These are phyloP conservation scores for Xylariaceae sp. DNA, from an alignment of 2,329 filamentous ascomycete genomes.

Conservation along the genomic window DNA sequence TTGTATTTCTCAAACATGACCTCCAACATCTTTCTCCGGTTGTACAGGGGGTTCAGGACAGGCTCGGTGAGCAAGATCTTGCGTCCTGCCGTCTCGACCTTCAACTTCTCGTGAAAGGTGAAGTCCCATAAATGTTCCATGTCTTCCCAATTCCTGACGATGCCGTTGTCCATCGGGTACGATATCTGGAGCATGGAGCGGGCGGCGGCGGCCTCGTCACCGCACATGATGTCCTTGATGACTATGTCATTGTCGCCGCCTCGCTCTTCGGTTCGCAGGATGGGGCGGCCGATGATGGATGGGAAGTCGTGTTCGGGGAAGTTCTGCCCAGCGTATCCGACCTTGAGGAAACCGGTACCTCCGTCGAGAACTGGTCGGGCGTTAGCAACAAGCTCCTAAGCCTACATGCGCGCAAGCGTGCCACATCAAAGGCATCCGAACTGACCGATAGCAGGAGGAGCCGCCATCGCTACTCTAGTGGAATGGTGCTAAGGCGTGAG, in stretches of 20 bases:
- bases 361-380: constrained; percentile 80
- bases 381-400: too few species aligned
- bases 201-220: constrained; percentile 92
- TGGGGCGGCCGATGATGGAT: constrained; percentile 95
- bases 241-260: constrained; percentile 59
- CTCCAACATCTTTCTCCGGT: constrained; percentile 96
- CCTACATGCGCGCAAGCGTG: constrained; percentile 13
- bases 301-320: constrained; percentile 99
- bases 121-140: constrained; percentile 99
- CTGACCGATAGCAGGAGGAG: constrained; percentile 52
- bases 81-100: constrained; percentile 80
- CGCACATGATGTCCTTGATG: constrained; percentile 99
- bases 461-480: constrained; percentile 39
- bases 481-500: constrained; percentile 5
- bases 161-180: constrained; percentile 99
- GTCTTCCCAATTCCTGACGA: constrained; percentile 99
- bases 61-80: constrained; percentile 98
- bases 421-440: constrained; percentile 12
- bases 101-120: constrained; percentile 96
- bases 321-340: constrained; percentile 98
- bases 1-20: constrained; percentile 98
- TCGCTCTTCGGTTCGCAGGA: constrained; percentile 90
- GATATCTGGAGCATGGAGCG: constrained; percentile 97
- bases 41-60: constrained; percentile 95
- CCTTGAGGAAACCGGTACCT: constrained; percentile 99